Percentiles rank a stretch among this genome's conserved stretches.
phyloP scores from a whole-genome alignment of 331 rosid genomes.

The Quercus lobata region DNA sequence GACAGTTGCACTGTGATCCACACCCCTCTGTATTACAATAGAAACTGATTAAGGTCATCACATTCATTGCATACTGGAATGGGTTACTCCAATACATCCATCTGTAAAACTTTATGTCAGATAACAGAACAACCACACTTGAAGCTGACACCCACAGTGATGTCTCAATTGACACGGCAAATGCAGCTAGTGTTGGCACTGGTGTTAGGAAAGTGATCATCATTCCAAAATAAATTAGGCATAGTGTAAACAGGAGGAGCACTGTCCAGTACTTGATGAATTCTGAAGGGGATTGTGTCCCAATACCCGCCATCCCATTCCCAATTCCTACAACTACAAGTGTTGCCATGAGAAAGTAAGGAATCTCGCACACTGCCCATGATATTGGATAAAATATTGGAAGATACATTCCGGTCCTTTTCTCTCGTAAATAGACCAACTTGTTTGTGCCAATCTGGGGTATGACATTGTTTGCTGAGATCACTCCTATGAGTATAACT shows the following conservation, averaged over 20 bases:
- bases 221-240: not conserved
- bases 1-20: not conserved
- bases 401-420: not conserved
- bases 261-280: not conserved
- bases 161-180: constrained; percentile 7
- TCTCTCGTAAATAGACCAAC: not conserved
- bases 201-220: constrained; percentile 10
- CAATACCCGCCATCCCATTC: constrained; percentile 1
- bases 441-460: not conserved
- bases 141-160: not conserved
- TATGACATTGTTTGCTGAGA: not conserved
- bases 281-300: not conserved
- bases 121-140: not conserved
- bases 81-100: constrained; percentile 7
- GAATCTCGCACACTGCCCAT: not conserved
- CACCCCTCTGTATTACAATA: not conserved
- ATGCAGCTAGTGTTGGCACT: not conserved
- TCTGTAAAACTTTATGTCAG: not conserved
- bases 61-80: constrained; percentile 5
- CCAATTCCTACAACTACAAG: constrained; percentile 1
- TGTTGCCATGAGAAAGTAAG: not conserved
- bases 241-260: not conserved
- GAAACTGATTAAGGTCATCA: constrained; percentile 9
- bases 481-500: constrained; percentile 8
- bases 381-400: not conserved